Conservation (phyloP, 2,329 filamentous ascomycete species). For the Fusarium sp. region DNA sequence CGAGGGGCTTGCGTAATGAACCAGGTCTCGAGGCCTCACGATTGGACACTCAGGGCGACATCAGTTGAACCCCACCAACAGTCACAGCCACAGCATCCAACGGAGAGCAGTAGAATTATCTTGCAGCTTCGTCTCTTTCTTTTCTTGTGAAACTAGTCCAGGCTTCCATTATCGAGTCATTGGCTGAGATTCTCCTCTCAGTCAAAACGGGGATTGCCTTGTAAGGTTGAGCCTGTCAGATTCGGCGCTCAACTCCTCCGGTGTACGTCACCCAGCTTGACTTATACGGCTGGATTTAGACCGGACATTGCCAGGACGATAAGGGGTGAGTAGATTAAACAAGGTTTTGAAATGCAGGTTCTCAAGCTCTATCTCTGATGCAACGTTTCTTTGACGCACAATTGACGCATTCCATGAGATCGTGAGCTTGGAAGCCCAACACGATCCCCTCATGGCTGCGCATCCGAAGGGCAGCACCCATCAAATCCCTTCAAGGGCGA, state of each 20-base stretch:
- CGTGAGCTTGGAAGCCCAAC: background rate
- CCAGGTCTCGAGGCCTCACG: background rate
- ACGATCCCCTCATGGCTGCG: background rate
- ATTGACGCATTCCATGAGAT: background rate
- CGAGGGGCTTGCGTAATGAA: slow-evolving; percentile 38
- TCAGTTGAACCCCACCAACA: slow-evolving; percentile 19
- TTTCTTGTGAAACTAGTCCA: background rate
- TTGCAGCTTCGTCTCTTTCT: background rate
- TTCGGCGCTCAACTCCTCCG: background rate
- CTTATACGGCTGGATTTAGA: slow-evolving; percentile 1
- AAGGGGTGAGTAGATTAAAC: background rate
- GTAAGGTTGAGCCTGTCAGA: background rate
- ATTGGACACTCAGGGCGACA: slow-evolving; percentile 14
- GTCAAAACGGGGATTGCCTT: background rate
- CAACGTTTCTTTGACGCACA: background rate
- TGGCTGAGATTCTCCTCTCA: background rate
- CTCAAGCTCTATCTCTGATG: background rate
- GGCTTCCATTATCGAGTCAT: background rate
- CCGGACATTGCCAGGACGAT: slow-evolving; percentile 3
- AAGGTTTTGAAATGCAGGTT: background rate
- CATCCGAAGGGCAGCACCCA: background rate
- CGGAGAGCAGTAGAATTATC: slow-evolving; percentile 6
- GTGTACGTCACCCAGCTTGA: slow-evolving; percentile 19
- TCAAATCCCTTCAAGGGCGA: slow-evolving; percentile 16
- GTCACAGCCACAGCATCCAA: slow-evolving; percentile 20